Conservation (phyloP, 495 filamentous ascomycete species). For the Xylaria longipes region DNA sequence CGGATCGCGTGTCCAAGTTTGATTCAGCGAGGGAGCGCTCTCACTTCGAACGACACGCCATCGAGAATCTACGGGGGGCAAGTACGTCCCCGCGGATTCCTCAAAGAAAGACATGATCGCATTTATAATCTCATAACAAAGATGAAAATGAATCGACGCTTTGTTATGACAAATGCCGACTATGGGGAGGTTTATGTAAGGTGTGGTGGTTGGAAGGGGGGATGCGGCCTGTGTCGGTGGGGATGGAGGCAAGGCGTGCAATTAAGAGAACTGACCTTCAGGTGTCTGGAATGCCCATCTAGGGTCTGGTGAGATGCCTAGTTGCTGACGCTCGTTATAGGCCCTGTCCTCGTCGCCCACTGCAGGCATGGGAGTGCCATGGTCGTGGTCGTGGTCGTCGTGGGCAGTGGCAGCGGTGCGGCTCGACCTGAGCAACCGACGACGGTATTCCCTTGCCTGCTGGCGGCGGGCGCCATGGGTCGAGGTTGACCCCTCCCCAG, state of each 20-base stretch:
- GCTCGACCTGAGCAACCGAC: conserved; percentile 28
- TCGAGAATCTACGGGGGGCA: neutral
- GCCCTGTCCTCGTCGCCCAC: neutral
- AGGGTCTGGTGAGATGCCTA: conserved; percentile 21
- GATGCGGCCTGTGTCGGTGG: conserved; percentile 8
- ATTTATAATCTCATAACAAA: neutral
- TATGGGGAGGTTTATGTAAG: neutral
- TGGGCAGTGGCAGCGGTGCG: conserved; percentile 1
- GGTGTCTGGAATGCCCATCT: conserved; percentile 31
- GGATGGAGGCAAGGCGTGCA: neutral
- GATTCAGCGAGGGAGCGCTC: neutral
- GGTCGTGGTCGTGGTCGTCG: conserved; percentile 2
- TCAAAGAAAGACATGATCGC: neutral
- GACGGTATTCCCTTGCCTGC: conserved; percentile 37
- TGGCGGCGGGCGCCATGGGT: conserved; percentile 32
- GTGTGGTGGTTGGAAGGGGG: conserved; percentile 7
- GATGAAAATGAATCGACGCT: neutral
- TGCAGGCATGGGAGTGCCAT: neutral
- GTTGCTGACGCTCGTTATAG: conserved; percentile 1
- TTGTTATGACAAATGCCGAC: neutral
- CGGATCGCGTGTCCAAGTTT: neutral
- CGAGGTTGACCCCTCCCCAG: conserved; percentile 21
- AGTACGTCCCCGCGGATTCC: neutral
- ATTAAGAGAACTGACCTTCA: conserved; percentile 30
- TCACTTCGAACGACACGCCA: neutral